Evolutionary conservation across 179 eudicot species (phyloP), one percentile per base, ranked within the genome.

Genomic region (Nepenthes alata): DNA sequence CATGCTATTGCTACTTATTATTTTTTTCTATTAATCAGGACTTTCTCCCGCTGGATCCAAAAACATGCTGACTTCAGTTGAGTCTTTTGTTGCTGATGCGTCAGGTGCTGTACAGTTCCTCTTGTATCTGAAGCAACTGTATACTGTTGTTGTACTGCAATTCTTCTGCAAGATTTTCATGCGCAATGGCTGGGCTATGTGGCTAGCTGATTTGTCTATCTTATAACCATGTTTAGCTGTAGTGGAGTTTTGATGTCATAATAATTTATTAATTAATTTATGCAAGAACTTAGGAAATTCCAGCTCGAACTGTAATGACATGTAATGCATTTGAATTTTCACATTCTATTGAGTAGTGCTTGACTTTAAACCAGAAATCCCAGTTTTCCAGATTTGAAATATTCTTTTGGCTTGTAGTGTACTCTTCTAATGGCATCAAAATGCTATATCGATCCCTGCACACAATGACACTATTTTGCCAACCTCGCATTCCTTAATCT

Each of bases 21-120:
- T 38, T 64, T 1, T 51, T 65, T 65, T 64, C 67, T 62, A 15
- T 39, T 64, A 61, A 67, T 52, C 81, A 91, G 98, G 98, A 49
- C 86, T 89, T 67, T 58, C 77, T 66, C 81, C 83, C 35, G 64
- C 77, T 75, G 82, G 77, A 67, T 71, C 85, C 47, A 72, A 72
- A 69, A 72, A 67, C 52, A 72, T 77, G 58, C 77, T 61, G 72
- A 50, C 75, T 36, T 62, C 79, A 14, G 72, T 58, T 25, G 77
- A 80, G 70, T 73, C 72, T 8, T 73, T 58, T 63, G 75, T 67
- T 64, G 47, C 77, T 70, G 83, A 83, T 71, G 74, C 64, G 55
- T 72, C 76, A 88, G 91, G 96, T 84, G 58, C 63, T 39, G 1
- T 37, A 1, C 16, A n/a, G 36, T 25, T 45, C 48, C 0, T 45